Evolutionary conservation across 768 basidiomycete species (phyloP), one percentile per base, ranked within the genome.

Genomic region (Boletellus sp.): DNA sequence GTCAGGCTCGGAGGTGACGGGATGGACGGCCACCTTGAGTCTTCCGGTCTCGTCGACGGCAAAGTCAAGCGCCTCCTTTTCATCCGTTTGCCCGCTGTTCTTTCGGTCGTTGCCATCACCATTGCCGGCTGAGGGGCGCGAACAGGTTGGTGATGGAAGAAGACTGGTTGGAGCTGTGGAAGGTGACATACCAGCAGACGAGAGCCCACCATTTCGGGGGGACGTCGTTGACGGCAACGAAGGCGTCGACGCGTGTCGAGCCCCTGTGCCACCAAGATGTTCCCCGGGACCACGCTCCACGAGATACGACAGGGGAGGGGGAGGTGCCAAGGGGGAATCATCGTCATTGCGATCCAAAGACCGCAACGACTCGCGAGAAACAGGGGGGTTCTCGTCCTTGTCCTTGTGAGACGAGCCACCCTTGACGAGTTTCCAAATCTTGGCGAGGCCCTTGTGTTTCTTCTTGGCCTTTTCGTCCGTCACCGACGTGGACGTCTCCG

Each of bases 221-320:
- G 83, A 83, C 32, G 72, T 62, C 40, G 77, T 72, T 17, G 83
- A 83, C 8, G 79, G 79, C 40, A 89, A 70, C 19, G 88, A 88
- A 12, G 84, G 80, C 5, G 84, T 83, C 15, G 89, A 88, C 22
- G 78, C 74, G 59, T 84, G 85, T 6, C 87, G 80, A 43, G 73
- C 73, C 20, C 58, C 62, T 1, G 54, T 15, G 40, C 71, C 68
- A 31, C 66, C 64, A 37, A 80, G 75, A 28, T 74, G 73, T 38
- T 81, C 78, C n/a, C 78, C 75, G 36, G 78, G 78, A 49, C 78
- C 74, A 53, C 72, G 68, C 52, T 69, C 71, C 3, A 92, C 91
- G 41, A 97, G 78, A 70, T 93, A 94, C 0, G 91, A 91, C 45
- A 98, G 63, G 5, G 92, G 87, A 5, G 95, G 95, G 3, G 95